Conservation (phyloP, 2,329 filamentous ascomycete genomes). For the Cladosporium velox region DNA sequence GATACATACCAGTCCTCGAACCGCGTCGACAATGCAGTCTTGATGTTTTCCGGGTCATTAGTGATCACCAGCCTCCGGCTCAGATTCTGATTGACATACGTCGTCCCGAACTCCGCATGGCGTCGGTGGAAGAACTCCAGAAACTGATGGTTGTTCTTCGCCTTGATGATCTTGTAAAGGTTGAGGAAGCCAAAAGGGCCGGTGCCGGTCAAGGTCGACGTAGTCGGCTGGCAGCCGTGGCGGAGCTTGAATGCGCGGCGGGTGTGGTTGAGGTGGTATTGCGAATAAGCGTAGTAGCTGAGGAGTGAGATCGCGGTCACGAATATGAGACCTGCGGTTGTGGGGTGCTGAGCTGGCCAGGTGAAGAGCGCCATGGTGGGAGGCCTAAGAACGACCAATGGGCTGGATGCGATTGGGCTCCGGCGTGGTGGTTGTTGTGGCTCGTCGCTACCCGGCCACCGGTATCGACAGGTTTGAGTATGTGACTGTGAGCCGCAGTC, state of each 20-base stretch:
- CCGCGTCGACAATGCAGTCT: conserved; percentile 41
- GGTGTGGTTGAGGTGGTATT: neutral
- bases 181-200: neutral
- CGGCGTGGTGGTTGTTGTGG: neutral
- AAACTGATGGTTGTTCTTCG: conserved; percentile 1
- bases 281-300: conserved; percentile 12
- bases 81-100: conserved; percentile 1
- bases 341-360: neutral
- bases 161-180: conserved; percentile 11
- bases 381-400: neutral
- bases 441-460: neutral
- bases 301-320: neutral
- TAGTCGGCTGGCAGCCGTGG: conserved; percentile 9
- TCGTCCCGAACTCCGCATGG: conserved; percentile 3
- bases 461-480: neutral
- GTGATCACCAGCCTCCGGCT: conserved; percentile 12
- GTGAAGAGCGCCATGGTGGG: neutral
- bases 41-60: conserved; percentile 45
- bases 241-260: conserved; percentile 13
- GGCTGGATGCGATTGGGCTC: neutral
- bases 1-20: conserved; percentile 43
- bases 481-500: neutral
- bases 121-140: neutral
- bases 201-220: neutral
- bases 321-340: conserved; percentile 2